Evolutionary conservation across 2,329 filamentous ascomycete genomes (phyloP).

Genomic region (Ceratocystis eucalypticola): DNA sequence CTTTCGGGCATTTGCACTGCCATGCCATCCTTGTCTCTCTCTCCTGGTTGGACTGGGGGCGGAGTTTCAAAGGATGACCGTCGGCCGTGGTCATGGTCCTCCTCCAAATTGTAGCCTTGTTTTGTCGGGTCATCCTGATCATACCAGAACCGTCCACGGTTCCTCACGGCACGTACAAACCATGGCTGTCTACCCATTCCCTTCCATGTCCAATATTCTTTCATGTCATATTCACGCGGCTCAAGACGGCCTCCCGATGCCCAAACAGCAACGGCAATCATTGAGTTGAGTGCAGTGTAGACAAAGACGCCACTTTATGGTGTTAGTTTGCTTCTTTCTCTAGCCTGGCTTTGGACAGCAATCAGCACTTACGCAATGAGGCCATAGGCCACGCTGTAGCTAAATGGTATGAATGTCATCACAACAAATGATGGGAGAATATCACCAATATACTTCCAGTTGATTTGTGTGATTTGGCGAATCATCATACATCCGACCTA

Average conservation of each 20-base stretch:
- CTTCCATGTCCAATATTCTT: slow-evolving; percentile 44
- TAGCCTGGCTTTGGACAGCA: neutral
- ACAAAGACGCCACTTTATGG: slow-evolving; percentile 38
- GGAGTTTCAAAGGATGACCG: slow-evolving; percentile 19
- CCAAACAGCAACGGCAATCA: slow-evolving; percentile 34
- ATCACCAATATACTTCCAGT: slow-evolving; percentile 65
- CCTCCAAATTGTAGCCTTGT: slow-evolving; percentile 18
- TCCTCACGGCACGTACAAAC: slow-evolving; percentile 30
- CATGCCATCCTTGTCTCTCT: slow-evolving; percentile 17
- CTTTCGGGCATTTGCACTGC: slow-evolving; percentile 16
- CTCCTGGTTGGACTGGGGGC: slow-evolving; percentile 7
- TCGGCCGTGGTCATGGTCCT: slow-evolving; percentile 8
- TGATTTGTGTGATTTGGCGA: slow-evolving; percentile 58
- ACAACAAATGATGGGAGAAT: slow-evolving; percentile 64
- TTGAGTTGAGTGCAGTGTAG: slow-evolving; percentile 36
- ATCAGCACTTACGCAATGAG: slow-evolving; percentile 48
- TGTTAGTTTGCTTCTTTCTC: neutral
- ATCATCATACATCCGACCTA: slow-evolving; percentile 67
- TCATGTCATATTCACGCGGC: slow-evolving; percentile 40
- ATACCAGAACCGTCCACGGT: slow-evolving; percentile 16
- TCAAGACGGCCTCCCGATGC: slow-evolving; percentile 32
- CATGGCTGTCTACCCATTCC: slow-evolving; percentile 35
- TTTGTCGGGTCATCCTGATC: slow-evolving; percentile 17
- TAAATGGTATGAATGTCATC: slow-evolving; percentile 63
- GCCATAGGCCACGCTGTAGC: slow-evolving; percentile 65